These are phyloP conservation scores for Trypanosomatidae sp. DNA, from an alignment of 208 protist species.

Conservation along the genomic window DNA sequence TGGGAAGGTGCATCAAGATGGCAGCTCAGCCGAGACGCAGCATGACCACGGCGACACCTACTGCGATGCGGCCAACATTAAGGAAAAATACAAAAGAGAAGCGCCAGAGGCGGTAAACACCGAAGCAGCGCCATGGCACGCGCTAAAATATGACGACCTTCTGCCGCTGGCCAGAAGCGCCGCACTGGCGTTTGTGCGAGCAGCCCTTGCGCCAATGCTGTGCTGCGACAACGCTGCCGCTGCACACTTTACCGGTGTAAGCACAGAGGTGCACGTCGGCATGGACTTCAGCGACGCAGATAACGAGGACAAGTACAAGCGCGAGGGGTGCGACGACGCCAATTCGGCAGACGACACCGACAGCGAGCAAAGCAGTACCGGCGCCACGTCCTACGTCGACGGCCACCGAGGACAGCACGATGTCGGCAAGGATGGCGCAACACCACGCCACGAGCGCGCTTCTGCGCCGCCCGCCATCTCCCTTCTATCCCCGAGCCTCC, in stretches of 20 bases:
- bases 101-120: background rate
- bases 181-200: slow-evolving; percentile 18
- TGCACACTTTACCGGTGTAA: background rate
- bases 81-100: background rate
- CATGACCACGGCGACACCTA: background rate
- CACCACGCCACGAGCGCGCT: background rate
- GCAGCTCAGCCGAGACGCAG: background rate
- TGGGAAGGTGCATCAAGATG: background rate
- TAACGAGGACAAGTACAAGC: background rate
- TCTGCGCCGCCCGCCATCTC: slow-evolving; percentile 1
- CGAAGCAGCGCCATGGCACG: background rate
- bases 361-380: background rate
- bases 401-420: background rate
- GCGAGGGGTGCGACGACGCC: background rate
- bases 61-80: background rate
- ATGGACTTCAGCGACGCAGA: background rate
- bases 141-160: slow-evolving; percentile 17
- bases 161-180: slow-evolving; percentile 14
- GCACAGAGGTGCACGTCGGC: background rate
- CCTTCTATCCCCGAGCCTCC: slow-evolving; percentile 10
- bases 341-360: background rate
- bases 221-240: background rate
- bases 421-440: background rate
- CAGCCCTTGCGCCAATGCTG: slow-evolving; percentile 15
- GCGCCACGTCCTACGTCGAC: background rate